A percentile compares a stretch with the other conserved stretches of the same genome.
phyloP scores from a whole-genome alignment of 768 basidiomycete genomes.

The Mycena haematopus region DNA sequence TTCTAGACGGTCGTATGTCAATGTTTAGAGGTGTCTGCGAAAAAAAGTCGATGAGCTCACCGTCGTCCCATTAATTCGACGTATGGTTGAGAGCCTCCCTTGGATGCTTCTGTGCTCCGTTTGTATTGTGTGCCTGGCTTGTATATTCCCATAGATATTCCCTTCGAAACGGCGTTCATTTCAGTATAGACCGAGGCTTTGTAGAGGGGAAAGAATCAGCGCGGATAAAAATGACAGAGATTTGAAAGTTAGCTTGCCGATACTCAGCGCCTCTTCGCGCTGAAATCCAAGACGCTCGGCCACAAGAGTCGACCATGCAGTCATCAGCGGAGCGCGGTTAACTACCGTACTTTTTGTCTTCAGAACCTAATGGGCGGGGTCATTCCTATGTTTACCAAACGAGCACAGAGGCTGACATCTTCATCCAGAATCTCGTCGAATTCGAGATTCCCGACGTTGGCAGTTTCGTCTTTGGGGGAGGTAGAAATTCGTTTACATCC shows the following conservation, averaged over 20 bases:
- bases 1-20: conserved; percentile 33
- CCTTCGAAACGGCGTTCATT: conserved; percentile 88
- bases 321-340: conserved; percentile 95
- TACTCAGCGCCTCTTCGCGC: conserved; percentile 88
- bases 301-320: conserved; percentile 89
- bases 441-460: conserved; percentile 60
- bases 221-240: neutral
- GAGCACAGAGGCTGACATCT: conserved; percentile 49
- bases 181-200: conserved; percentile 92
- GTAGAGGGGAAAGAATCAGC: conserved; percentile 8
- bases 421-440: conserved; percentile 80
- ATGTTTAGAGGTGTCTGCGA: neutral
- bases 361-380: conserved; percentile 54
- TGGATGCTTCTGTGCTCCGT: conserved; percentile 59
- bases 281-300: conserved; percentile 88
- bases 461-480: conserved; percentile 58
- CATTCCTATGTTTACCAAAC: neutral
- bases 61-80: conserved; percentile 85
- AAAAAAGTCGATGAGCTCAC: conserved; percentile 39
- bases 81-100: conserved; percentile 76
- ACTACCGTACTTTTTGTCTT: conserved; percentile 66
- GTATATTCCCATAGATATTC: conserved; percentile 82
- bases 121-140: conserved; percentile 51
- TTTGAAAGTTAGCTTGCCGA: conserved; percentile 58
- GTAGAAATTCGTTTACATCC: conserved; percentile 65